phyloP scores from a whole-genome alignment of 2,329 filamentous ascomycete genomes.

The Alternaria sp. region DNA sequence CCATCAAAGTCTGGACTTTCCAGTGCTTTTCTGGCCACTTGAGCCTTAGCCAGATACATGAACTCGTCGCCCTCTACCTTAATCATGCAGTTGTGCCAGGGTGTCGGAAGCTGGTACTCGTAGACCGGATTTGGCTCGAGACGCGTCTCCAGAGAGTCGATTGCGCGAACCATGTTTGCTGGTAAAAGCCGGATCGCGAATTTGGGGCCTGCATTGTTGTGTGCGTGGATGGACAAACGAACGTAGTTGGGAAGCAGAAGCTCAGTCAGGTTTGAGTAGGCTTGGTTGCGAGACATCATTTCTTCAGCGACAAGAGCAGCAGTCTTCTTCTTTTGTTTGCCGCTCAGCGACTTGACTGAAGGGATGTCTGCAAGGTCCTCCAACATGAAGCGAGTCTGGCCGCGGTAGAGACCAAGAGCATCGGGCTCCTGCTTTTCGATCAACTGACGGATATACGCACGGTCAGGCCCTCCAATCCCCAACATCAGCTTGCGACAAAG shows the following conservation, averaged over 20 bases:
- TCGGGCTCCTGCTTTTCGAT: constrained; percentile 41
- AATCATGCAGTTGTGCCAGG: constrained; percentile 56
- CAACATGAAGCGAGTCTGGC: constrained; percentile 51
- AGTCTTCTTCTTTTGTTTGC: constrained; percentile 45
- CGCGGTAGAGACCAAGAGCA: constrained; percentile 46
- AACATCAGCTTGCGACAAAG: constrained; percentile 44
- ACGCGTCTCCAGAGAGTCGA: constrained; percentile 43
- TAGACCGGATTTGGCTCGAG: constrained; percentile 36
- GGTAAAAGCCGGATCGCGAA: constrained; percentile 55
- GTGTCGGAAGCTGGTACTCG: constrained; percentile 52
- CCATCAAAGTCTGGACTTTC: constrained; percentile 31
- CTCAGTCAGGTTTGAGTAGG: constrained; percentile 60
- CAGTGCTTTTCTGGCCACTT: constrained; percentile 37
- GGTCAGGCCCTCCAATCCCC: constrained; percentile 34
- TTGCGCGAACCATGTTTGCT: constrained; percentile 40
- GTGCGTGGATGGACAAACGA: constrained; percentile 60
- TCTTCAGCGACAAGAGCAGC: constrained; percentile 46
- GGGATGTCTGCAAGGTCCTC: constrained; percentile 44
- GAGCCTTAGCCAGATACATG: constrained; percentile 38
- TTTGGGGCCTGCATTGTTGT: constrained; percentile 54
- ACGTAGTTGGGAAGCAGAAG: constrained; percentile 56
- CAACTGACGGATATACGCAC: constrained; percentile 33
- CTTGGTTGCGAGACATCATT: constrained; percentile 56
- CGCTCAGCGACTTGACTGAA: constrained; percentile 32
- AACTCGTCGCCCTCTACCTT: constrained; percentile 42